Evolutionary conservation across 2,329 filamentous ascomycete species (phyloP).

Genomic region (Cladosporium sp.): DNA sequence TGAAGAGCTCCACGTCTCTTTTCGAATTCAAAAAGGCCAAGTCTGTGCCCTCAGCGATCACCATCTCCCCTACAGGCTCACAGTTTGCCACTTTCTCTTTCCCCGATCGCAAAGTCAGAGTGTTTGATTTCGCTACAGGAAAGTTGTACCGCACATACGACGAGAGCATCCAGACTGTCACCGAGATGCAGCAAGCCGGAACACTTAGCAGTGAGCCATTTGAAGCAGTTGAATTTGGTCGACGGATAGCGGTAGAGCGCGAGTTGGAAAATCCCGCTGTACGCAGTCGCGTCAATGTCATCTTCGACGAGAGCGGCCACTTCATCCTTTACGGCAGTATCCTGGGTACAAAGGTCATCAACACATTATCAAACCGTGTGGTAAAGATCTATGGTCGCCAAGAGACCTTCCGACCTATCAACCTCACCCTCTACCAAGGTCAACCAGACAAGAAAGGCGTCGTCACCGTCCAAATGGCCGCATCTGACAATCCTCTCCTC

Average conservation of each 20-base stretch:
- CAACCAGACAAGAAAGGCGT: conserved; percentile 90
- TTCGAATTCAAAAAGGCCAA: conserved; percentile 98
- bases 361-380: conserved; percentile 89
- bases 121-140: conserved; percentile 87
- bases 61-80: conserved; percentile 78
- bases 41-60: conserved; percentile 74
- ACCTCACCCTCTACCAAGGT: conserved; percentile 86
- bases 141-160: conserved; percentile 93
- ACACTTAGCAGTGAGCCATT: conserved; percentile 69
- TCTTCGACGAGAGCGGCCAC: conserved; percentile 93
- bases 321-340: conserved; percentile 95
- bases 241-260: conserved; percentile 77
- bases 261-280: conserved; percentile 71
- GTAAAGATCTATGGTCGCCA: conserved; percentile 88
- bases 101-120: conserved; percentile 84
- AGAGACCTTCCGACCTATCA: conserved; percentile 78
- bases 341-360: conserved; percentile 88
- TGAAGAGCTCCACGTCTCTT: conserved; percentile 88
- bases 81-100: conserved; percentile 88
- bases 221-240: conserved; percentile 87
- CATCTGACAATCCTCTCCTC: conserved; percentile 85
- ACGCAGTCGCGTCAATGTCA: conserved; percentile 72
- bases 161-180: conserved; percentile 82
- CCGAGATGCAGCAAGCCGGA: conserved; percentile 94
- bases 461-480: conserved; percentile 94